A percentile compares a stretch with the other conserved stretches of the same genome.
Evolutionary conservation across 2,329 filamentous ascomycete species (phyloP).

Genomic region (Cytospora schulzeri): DNA sequence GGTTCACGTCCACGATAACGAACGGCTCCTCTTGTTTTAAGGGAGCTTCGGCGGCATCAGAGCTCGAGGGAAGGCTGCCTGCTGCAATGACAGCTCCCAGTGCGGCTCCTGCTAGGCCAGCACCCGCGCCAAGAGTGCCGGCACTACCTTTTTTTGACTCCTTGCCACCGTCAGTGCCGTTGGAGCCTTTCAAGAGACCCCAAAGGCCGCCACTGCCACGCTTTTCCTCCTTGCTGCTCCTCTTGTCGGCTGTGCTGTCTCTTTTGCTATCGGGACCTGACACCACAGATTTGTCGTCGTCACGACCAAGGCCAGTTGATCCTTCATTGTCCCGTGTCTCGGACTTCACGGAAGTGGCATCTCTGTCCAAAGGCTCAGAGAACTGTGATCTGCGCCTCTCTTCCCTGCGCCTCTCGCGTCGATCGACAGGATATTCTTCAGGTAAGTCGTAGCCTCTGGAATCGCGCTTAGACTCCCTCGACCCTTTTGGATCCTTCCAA

Average conservation of each 20-base stretch:
- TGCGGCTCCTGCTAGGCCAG: slow-evolving; percentile 58
- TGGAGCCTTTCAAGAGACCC: slow-evolving; percentile 49
- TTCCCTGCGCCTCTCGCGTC: slow-evolving; percentile 40
- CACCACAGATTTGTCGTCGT: slow-evolving; percentile 51
- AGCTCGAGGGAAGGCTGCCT: slow-evolving; percentile 40
- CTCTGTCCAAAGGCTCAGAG: slow-evolving; percentile 45
- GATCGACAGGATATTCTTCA: slow-evolving; percentile 44
- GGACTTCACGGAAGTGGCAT: slow-evolving; percentile 53
- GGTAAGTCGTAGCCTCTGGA: slow-evolving; percentile 38
- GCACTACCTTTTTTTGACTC: slow-evolving; percentile 61
- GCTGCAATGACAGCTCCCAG: slow-evolving; percentile 43
- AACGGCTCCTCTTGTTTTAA: slow-evolving; percentile 37
- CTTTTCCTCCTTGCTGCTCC: slow-evolving; percentile 45
- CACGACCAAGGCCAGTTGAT: slow-evolving; percentile 42
- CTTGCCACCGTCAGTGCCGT: slow-evolving; percentile 41
- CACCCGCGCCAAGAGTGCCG: slow-evolving; percentile 71
- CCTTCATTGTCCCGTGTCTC: slow-evolving; percentile 41
- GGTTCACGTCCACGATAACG: slow-evolving; percentile 14
- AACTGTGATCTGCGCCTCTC: slow-evolving; percentile 32
- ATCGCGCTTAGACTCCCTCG: slow-evolving; percentile 37
- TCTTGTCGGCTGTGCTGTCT: slow-evolving; percentile 39
- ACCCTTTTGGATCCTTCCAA: slow-evolving; percentile 36
- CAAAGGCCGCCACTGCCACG: slow-evolving; percentile 50
- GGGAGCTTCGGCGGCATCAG: slow-evolving; percentile 50
- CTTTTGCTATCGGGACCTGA: slow-evolving; percentile 43